Percentiles rank a stretch among this genome's conserved stretches.
These are phyloP conservation scores for Tolypocladium ovalisporum DNA, from an alignment of 2,329 filamentous ascomycete species.

Conservation along the genomic window DNA sequence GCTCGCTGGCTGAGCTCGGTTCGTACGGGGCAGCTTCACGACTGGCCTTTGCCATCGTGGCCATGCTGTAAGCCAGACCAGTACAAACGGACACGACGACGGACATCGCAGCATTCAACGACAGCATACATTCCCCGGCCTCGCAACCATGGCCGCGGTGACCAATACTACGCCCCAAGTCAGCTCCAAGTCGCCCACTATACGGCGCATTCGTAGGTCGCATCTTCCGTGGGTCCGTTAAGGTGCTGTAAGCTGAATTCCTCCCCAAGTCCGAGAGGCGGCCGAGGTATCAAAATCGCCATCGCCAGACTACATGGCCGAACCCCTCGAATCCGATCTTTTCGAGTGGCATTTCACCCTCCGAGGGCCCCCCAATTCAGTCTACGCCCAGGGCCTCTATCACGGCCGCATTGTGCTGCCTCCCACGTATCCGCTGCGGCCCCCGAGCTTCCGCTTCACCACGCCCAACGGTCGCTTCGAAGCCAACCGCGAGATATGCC, in stretches of 20 bases:
- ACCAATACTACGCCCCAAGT: conserved; percentile 26
- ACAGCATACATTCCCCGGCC: not conserved
- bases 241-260: not conserved
- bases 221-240: too few relatives aligned
- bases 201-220: conserved; percentile 66
- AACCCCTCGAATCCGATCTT: conserved; percentile 77
- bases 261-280: conserved; percentile 67
- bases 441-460: conserved; percentile 89
- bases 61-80: not conserved
- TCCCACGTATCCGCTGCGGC: conserved; percentile 78
- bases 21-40: not conserved
- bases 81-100: not conserved
- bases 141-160: not conserved
- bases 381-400: conserved; percentile 76
- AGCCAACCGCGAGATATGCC: conserved; percentile 91
- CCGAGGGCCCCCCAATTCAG: conserved; percentile 72
- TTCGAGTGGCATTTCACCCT: conserved; percentile 99
- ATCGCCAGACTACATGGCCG: conserved; percentile 74
- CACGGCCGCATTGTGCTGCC: conserved; percentile 92
- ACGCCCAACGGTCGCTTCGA: conserved; percentile 91
- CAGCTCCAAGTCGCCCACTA: conserved; percentile 72
- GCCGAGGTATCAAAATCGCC: conserved; percentile 71
- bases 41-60: not conserved
- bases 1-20: not conserved
- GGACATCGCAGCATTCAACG: not conserved